These are phyloP conservation scores for Xerocomus potaroensis DNA, from an alignment of 768 basidiomycete species.

Conservation along the genomic window DNA sequence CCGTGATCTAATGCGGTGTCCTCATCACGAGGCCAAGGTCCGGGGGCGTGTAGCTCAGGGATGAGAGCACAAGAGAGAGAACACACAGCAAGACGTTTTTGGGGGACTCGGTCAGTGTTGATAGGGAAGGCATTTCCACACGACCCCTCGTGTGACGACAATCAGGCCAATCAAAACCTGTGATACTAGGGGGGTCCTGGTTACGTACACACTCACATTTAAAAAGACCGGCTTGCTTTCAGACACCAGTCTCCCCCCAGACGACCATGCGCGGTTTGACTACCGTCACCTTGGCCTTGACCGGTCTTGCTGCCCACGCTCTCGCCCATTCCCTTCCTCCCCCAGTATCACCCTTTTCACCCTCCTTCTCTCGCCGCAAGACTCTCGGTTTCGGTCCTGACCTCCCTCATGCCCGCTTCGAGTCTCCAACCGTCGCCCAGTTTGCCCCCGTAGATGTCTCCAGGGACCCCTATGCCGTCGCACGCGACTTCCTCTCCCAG, in stretches of 20 bases:
- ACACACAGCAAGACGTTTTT: background rate
- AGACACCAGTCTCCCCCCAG: background rate
- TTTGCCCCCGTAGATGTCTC: slow-evolving; percentile 38
- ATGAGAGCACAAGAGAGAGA: background rate
- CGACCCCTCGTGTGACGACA: slow-evolving; percentile 18
- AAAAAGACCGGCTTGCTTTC: slow-evolving; percentile 11
- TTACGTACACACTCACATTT: slow-evolving; percentile 19
- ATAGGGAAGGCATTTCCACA: background rate
- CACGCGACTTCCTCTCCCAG: slow-evolving; percentile 51
- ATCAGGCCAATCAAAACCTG: slow-evolving; percentile 17
- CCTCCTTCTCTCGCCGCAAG: slow-evolving; percentile 55
- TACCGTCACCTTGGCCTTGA: slow-evolving; percentile 56
- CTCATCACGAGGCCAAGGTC: background rate
- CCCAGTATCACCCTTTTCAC: slow-evolving; percentile 1
- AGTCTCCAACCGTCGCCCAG: slow-evolving; percentile 36
- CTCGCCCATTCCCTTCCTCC: slow-evolving; percentile 39
- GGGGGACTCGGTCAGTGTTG: too few species aligned
- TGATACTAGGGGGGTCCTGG: slow-evolving; percentile 1
- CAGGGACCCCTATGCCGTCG: slow-evolving; percentile 57
- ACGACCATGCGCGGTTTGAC: slow-evolving; percentile 58
- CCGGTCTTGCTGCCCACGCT: slow-evolving; percentile 55
- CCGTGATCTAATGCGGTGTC: background rate
- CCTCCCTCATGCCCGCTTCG: slow-evolving; percentile 68
- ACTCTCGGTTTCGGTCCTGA: slow-evolving; percentile 85
- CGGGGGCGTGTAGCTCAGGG: background rate